These are phyloP conservation scores for Rhodomyrtus tomentosa DNA, from an alignment of 345 rosid species.

Conservation along the genomic window DNA sequence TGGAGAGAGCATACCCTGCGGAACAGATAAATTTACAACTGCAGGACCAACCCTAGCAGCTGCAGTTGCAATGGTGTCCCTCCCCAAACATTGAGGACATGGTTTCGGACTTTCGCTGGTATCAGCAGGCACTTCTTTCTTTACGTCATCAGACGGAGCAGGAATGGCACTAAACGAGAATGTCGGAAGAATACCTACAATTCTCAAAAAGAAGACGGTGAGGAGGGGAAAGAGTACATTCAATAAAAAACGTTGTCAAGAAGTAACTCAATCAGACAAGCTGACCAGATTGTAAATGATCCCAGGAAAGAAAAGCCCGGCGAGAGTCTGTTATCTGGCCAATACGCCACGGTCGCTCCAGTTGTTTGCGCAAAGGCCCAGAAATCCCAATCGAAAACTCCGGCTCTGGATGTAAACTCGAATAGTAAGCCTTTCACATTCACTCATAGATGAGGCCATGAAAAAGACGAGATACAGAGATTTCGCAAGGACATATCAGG, in stretches of 20 bases:
- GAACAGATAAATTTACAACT: slow-evolving; percentile 75
- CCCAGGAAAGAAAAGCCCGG: slow-evolving; percentile 14
- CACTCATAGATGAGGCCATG: neutral
- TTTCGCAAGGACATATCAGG: neutral
- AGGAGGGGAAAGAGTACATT: neutral
- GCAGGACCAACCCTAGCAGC: slow-evolving; percentile 82
- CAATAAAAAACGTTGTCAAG: neutral
- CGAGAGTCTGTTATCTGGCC: neutral
- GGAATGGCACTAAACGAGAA: slow-evolving; percentile 34
- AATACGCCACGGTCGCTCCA: slow-evolving; percentile 6
- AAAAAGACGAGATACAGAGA: neutral
- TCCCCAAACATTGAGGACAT: slow-evolving; percentile 42
- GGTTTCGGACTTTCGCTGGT: slow-evolving; percentile 31
- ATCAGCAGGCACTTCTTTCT: slow-evolving; percentile 14
- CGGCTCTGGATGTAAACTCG: neutral
- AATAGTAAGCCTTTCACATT: neutral
- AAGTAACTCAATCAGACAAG: neutral
- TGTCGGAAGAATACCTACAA: slow-evolving; percentile 24
- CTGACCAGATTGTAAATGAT: slow-evolving; percentile 31
- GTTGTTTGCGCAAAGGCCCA: slow-evolving; percentile 10
- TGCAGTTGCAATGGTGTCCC: slow-evolving; percentile 74
- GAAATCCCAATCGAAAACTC: slow-evolving; percentile 5
- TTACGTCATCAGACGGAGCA: slow-evolving; percentile 14
- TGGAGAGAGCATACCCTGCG: slow-evolving; percentile 32
- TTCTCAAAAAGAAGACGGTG: neutral